Conservation (phyloP, 495 filamentous ascomycete genomes). For the Penicillium steckii region DNA sequence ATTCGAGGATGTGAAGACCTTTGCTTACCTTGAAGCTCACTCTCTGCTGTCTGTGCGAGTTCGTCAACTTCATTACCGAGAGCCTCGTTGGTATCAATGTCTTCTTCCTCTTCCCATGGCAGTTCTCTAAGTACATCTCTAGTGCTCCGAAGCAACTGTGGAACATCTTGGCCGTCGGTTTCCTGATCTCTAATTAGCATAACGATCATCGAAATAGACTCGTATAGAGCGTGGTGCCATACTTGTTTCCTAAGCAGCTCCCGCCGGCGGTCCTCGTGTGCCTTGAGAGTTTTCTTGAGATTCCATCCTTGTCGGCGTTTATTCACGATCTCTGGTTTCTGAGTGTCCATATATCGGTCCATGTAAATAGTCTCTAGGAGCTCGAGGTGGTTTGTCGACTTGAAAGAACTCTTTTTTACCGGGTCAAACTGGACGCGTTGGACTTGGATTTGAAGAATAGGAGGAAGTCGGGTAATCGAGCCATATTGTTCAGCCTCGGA, state of each 20-base stretch:
- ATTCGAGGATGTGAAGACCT: background rate
- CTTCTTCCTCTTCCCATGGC: slow-evolving; percentile 21
- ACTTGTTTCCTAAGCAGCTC: slow-evolving; percentile 50
- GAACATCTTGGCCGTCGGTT: slow-evolving; percentile 1
- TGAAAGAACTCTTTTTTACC: slow-evolving; percentile 58
- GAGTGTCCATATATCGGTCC: slow-evolving; percentile 82
- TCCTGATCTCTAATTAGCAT: background rate
- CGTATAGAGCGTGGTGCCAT: slow-evolving; percentile 12
- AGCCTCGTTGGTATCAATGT: slow-evolving; percentile 18
- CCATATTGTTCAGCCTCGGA: slow-evolving; percentile 65
- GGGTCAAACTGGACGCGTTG: slow-evolving; percentile 73
- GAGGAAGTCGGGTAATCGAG: slow-evolving; percentile 74
- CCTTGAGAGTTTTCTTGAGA: slow-evolving; percentile 63
- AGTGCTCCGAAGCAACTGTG: slow-evolving; percentile 30
- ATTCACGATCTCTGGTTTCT: slow-evolving; percentile 54
- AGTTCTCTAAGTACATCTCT: slow-evolving; percentile 34
- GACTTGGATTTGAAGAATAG: slow-evolving; percentile 84
- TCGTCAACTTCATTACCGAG: slow-evolving; percentile 27
- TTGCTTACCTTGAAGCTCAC: slow-evolving; percentile 40
- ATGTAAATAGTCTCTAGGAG: slow-evolving; percentile 79
- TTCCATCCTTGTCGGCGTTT: slow-evolving; percentile 71
- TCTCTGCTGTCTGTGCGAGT: slow-evolving; percentile 29
- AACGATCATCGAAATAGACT: background rate
- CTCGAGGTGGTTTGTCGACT: slow-evolving; percentile 74
- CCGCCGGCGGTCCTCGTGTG: slow-evolving; percentile 48